Percentiles rank a stretch among this genome's conserved stretches.
Evolutionary conservation across 163 green algal species (phyloP).

Genomic region (Prototheca cutis): DNA sequence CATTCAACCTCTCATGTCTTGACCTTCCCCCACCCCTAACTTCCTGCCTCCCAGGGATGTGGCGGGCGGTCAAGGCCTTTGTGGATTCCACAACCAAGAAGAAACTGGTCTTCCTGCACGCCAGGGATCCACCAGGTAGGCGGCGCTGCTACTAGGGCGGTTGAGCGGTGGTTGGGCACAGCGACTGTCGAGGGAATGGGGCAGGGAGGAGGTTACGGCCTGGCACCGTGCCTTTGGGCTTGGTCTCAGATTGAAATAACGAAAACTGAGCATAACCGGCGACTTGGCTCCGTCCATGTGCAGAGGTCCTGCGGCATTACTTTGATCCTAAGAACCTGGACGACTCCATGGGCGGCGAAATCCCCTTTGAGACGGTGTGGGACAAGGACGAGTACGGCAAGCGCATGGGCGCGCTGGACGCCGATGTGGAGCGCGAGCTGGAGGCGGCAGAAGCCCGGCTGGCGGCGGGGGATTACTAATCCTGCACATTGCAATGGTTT

Average conservation of each 20-base stretch:
- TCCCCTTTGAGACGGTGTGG: constrained; percentile 4
- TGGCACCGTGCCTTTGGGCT: not conserved
- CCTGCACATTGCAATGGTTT: too few species aligned
- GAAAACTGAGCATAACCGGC: not conserved
- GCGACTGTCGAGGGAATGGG: not conserved
- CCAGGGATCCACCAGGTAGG: constrained; percentile 5
- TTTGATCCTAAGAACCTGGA: constrained; percentile 54
- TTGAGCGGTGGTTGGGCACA: not conserved
- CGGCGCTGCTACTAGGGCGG: too few species aligned
- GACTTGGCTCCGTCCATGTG: not conserved
- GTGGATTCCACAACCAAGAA: constrained; percentile 36
- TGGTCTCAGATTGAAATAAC: not conserved
- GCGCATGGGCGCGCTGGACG: constrained; percentile 2
- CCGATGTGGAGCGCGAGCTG: constrained; percentile 5
- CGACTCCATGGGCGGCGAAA: constrained; percentile 35
- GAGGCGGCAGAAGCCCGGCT: too few species aligned
- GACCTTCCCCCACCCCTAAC: not conserved
- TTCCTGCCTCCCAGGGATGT: constrained; percentile 2
- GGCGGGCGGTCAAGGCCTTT: constrained; percentile 34
- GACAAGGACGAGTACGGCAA: constrained; percentile 1
- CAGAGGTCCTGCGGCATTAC: constrained; percentile 15
- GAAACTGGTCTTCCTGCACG: constrained; percentile 38
- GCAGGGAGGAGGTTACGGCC: not conserved
- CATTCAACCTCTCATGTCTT: too few species aligned
- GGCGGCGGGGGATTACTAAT: too few species aligned